phyloP scores from a whole-genome alignment of 441 rosid species.

The Adansonia madagascariensis region DNA sequence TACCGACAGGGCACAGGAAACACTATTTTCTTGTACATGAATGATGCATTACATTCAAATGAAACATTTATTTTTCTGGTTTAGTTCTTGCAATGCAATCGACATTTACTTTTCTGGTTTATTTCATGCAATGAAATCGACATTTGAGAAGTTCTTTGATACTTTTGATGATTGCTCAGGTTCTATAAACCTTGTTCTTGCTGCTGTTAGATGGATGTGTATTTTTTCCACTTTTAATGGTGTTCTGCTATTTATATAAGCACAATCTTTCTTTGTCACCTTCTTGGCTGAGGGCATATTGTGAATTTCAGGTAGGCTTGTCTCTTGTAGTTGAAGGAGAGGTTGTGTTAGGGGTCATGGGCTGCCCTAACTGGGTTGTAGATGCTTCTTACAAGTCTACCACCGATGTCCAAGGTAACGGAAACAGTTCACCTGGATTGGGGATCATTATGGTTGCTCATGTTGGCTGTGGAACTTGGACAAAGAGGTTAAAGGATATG shows the following conservation, averaged over 20 bases:
- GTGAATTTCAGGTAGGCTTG: conserved; percentile 71
- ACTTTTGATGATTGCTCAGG: neutral
- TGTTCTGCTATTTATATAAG: neutral
- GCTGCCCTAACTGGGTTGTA: conserved; percentile 83
- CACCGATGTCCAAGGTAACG: conserved; percentile 28
- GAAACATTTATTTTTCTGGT: neutral
- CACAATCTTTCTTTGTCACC: neutral
- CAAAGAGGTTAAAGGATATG: conserved; percentile 40
- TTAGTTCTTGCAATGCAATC: neutral
- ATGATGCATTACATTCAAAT: conserved; percentile 12
- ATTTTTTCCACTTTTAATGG: neutral
- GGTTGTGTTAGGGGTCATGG: conserved; percentile 79
- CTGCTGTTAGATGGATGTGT: neutral
- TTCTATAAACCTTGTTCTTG: neutral
- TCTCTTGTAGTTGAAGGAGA: conserved; percentile 84
- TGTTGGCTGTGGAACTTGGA: conserved; percentile 86
- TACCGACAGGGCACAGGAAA: conserved; percentile 7
- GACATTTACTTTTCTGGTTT: neutral
- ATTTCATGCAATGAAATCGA: neutral
- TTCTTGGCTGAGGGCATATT: conserved; percentile 30
- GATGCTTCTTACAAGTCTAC: conserved; percentile 34
- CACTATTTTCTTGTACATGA: neutral
- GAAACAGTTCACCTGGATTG: conserved; percentile 30
- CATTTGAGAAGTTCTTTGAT: neutral
- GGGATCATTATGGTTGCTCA: conserved; percentile 78